A percentile compares a stretch with the other conserved stretches of the same genome.
These are phyloP conservation scores for Nakazawaea sp. DNA, from an alignment of 805 yeast species.

Conservation along the genomic window DNA sequence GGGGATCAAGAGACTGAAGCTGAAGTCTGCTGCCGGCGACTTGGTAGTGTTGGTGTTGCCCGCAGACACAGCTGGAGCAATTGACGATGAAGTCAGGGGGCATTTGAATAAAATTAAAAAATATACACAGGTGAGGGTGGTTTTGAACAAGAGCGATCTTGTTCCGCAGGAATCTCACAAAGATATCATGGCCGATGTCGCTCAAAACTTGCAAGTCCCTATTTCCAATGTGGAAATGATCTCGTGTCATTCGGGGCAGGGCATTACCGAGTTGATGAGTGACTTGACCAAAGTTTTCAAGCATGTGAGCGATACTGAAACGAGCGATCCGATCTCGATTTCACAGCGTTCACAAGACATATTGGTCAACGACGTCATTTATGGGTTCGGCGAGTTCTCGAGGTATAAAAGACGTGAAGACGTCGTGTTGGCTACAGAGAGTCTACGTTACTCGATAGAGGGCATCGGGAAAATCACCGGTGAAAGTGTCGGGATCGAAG, in stretches of 20 bases:
- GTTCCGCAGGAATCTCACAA: conserved; percentile 12
- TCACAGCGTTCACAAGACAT: conserved; percentile 75
- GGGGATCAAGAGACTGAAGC: conserved; percentile 76
- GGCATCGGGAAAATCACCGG: conserved; percentile 95
- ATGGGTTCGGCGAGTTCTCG: conserved; percentile 64
- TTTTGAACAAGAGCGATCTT: conserved; percentile 60
- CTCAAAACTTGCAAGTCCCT: conserved; percentile 23
- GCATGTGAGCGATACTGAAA: conserved; percentile 38
- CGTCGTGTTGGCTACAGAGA: conserved; percentile 75
- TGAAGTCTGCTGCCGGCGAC: conserved; percentile 55
- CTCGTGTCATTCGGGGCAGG: conserved; percentile 57
- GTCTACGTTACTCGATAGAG: conserved; percentile 63
- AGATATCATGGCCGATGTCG: conserved; percentile 15
- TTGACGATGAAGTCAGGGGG: conserved; percentile 29
- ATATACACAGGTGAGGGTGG: conserved; percentile 29
- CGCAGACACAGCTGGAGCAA: conserved; percentile 23
- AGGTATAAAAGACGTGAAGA: conserved; percentile 48
- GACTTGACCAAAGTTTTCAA: conserved; percentile 40
- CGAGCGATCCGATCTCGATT: conserved; percentile 60
- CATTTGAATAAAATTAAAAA: conserved; percentile 29
- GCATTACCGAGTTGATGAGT: conserved; percentile 41
- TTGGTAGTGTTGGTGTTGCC: conserved; percentile 63
- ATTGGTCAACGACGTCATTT: conserved; percentile 65
- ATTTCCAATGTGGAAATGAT: conserved; percentile 27
- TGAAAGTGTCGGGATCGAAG: conserved; percentile 81